A percentile compares a stretch with the other conserved stretches of the same genome.
Conservation (phyloP, 2,329 filamentous ascomycete species). For the Talaromyces marneffei region DNA sequence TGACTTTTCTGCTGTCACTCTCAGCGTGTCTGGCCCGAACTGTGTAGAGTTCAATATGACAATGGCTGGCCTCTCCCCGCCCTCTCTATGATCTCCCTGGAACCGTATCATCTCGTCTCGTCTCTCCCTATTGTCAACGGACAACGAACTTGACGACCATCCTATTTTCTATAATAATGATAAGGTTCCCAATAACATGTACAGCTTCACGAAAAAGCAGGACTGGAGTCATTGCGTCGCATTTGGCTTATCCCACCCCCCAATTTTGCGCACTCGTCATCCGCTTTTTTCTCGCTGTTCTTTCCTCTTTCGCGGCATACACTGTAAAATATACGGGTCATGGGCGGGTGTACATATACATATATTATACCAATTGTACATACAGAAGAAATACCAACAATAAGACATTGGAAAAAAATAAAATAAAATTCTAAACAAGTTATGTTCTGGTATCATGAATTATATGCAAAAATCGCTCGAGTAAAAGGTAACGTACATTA, state of each 20-base stretch:
- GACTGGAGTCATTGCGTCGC: background rate
- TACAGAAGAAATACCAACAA: slow-evolving; percentile 5
- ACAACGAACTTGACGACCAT: background rate
- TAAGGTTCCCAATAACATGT: background rate
- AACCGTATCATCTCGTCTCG: background rate
- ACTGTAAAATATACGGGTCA: slow-evolving; percentile 16
- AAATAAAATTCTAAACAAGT: too few relatives aligned
- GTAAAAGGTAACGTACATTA: background rate
- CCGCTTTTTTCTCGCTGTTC: background rate
- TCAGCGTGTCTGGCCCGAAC: background rate
- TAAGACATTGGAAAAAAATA: background rate
- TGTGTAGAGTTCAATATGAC: background rate
- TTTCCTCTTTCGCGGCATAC: slow-evolving; percentile 1
- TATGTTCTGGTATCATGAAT: background rate
- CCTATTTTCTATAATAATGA: background rate
- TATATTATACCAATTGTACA: slow-evolving; percentile 15
- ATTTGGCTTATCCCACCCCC: background rate
- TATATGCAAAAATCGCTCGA: background rate
- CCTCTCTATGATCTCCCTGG: too few relatives aligned
- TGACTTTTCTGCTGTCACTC: background rate
- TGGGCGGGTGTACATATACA: slow-evolving; percentile 12
- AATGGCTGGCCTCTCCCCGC: background rate
- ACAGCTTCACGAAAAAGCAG: background rate
- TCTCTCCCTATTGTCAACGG: background rate
- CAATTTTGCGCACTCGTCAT: background rate